Base-by-base conservation (phyloP, 2,329 filamentous ascomycete species). In the Claviceps digitariae region DNA sequence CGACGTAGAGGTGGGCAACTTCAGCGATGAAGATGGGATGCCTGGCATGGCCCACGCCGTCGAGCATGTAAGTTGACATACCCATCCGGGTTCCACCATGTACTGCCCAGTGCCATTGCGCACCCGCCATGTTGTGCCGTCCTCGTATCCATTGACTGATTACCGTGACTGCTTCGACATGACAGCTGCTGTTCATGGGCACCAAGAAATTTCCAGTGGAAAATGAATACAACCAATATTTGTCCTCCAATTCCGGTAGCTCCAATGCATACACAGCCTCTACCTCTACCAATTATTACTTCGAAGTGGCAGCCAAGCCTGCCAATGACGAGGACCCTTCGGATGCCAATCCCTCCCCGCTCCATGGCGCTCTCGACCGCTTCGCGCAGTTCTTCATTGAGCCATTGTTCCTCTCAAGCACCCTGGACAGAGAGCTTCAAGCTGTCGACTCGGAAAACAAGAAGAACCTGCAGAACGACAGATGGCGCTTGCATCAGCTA, bases 391-490 rank as follows among this genome's bases (percentile, higher is more conserved):
- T 96, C 71, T 96, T 96, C 67, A 84, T 95, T 58, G 79, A 86
- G 57, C 90, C 90, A 0, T 76, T 96, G 36, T 96, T 96, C 67
- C 76, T 94, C 10, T 82, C 85, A 52, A 88, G 83, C 58, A 93
- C 90, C 0, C 69, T 96, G 49, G 90, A 96, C 61, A 81, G 90
- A 50, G 90, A 96, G 70, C 74, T 96, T 57, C 83, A 79, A 59
- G 90, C 90, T 1, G 90, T 96, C 21, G 90, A 96, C 64, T 95
- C 90, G 5, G 90, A 96, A 68, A 95, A 96, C 72, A 95, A 95
- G 77, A 96, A 96, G 78, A 96, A 96, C 61, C 73, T 96, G 49
- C 90, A 96, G 70, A 91, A 82, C 65, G 90, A 96, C 63, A 79
- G 80, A 53, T 95, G 90, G 89, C 82, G 90, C 17, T 71, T 95